A percentile compares a stretch with the other conserved stretches of the same genome.
phyloP scores from a whole-genome alignment of 192 early-diverging fungal species.

The Dispira simplex region DNA sequence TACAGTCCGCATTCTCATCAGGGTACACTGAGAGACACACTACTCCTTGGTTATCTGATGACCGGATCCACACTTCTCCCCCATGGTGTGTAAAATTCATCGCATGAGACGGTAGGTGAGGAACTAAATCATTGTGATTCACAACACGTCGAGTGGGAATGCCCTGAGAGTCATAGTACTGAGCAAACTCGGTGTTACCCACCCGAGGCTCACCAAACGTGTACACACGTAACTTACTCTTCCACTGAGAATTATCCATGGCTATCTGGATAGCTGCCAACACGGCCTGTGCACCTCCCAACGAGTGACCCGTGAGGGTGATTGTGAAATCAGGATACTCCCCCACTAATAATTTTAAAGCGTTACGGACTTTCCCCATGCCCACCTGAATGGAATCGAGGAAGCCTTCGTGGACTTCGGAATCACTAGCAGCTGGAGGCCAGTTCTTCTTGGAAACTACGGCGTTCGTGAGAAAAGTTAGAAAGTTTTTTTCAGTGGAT shows the following conservation, averaged over 20 bases:
- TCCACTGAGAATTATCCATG: slow-evolving; percentile 11
- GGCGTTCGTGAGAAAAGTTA: neutral
- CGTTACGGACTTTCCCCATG: neutral
- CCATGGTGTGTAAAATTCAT: slow-evolving; percentile 21
- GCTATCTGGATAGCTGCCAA: slow-evolving; percentile 20
- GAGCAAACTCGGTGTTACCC: slow-evolving; percentile 22
- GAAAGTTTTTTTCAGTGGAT: neutral
- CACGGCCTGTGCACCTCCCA: slow-evolving; percentile 24
- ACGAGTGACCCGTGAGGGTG: slow-evolving; percentile 14
- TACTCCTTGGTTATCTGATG: slow-evolving; percentile 10
- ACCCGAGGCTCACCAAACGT: slow-evolving; percentile 27
- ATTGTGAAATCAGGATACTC: neutral
- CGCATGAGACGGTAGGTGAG: slow-evolving; percentile 15
- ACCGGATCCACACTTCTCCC: slow-evolving; percentile 23
- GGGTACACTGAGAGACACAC: neutral
- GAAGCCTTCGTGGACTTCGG: neutral
- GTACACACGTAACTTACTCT: slow-evolving; percentile 15
- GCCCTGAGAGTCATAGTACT: slow-evolving; percentile 15
- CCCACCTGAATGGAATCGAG: neutral
- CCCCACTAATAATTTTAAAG: neutral
- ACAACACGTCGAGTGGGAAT: slow-evolving; percentile 20
- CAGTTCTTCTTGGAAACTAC: neutral
- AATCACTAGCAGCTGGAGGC: neutral
- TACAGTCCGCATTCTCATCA: neutral
- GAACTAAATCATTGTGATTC: slow-evolving; percentile 21